Conservation (phyloP, 2,329 filamentous ascomycete genomes). For the Verticillium nubilum region DNA sequence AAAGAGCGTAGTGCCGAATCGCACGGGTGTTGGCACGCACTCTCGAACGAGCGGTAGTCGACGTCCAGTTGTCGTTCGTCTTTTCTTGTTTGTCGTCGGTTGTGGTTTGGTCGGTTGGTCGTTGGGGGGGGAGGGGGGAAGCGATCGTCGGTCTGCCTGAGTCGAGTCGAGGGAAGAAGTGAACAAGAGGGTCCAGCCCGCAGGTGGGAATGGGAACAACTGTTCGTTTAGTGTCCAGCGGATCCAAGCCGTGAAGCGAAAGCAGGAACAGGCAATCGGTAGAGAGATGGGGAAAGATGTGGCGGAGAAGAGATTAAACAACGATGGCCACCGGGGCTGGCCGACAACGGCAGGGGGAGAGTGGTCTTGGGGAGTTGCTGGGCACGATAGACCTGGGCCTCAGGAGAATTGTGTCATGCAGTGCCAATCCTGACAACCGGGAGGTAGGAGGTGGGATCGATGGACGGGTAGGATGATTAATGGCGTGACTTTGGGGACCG, state of each 20-base stretch:
- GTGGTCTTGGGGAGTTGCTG: not conserved
- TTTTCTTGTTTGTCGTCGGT: not conserved
- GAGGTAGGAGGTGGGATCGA: not conserved
- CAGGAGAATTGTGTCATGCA: conserved; percentile 12
- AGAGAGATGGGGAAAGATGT: conserved; percentile 7
- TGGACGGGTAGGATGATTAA: conserved; percentile 5
- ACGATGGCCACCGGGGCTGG: conserved; percentile 8
- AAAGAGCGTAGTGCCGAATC: conserved; percentile 6
- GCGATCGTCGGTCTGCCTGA: conserved; percentile 14
- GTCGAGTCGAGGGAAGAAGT: conserved; percentile 15
- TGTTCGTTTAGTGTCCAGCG: conserved; percentile 9
- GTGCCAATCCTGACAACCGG: conserved; percentile 4
- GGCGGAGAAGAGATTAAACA: conserved; percentile 13
- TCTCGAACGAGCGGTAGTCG: conserved; percentile 3
- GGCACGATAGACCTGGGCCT: conserved; percentile 6
- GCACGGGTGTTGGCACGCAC: not conserved
- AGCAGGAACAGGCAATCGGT: conserved; percentile 9
- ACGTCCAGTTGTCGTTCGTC: conserved; percentile 1
- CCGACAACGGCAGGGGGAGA: conserved; percentile 7
- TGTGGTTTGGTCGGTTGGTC: not conserved
- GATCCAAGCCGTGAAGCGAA: conserved; percentile 9
- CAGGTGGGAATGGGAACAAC: conserved; percentile 19
- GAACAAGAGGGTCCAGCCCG: conserved; percentile 25
- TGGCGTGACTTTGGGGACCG: conserved; percentile 11
- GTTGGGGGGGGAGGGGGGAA: conserved; percentile 9